Conservation (phyloP, 495 filamentous ascomycete species). For the Aspergillus bridgeri region DNA sequence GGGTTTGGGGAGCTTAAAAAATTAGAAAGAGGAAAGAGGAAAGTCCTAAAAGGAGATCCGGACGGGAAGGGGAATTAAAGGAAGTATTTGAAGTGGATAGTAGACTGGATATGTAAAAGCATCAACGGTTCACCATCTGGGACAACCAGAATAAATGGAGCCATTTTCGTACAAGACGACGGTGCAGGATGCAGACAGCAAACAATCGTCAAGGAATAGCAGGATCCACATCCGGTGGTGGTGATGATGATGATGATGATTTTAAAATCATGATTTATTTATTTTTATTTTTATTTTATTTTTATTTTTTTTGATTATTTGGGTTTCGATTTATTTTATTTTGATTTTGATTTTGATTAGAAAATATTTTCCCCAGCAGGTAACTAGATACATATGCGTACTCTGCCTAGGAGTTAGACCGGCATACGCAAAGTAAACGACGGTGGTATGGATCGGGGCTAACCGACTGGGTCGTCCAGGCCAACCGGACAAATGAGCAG, state of each 20-base stretch:
- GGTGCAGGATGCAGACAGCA: constrained; percentile 40
- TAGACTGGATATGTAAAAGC: constrained; percentile 37
- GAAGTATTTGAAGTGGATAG: constrained; percentile 40
- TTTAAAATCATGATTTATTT: constrained; percentile 11
- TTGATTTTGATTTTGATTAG: constrained; percentile 18
- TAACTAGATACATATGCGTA: constrained; percentile 6
- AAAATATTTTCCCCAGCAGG: constrained; percentile 19
- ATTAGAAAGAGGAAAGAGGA: constrained; percentile 17
- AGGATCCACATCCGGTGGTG: constrained; percentile 14
- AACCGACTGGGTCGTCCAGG: constrained; percentile 26
- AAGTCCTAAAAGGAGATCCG: constrained; percentile 18
- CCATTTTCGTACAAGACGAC: constrained; percentile 42
- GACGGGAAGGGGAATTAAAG: constrained; percentile 35
- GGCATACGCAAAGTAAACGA: constrained; percentile 11
- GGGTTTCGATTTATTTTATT: constrained; percentile 15
- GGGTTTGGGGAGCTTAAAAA: constrained; percentile 9
- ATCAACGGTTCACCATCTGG: constrained; percentile 35
- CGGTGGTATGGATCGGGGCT: constrained; percentile 25
- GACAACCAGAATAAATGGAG: constrained; percentile 23
- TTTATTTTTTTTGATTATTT: constrained; percentile 6
- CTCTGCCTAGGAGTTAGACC: constrained; percentile 2
- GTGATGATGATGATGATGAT: background rate
- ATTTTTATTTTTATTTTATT: constrained; percentile 6
- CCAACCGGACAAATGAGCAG: constrained; percentile 6
- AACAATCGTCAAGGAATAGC: constrained; percentile 30